Conservation (phyloP, 345 rosid species). For the Chamaenerion angustifolium region DNA sequence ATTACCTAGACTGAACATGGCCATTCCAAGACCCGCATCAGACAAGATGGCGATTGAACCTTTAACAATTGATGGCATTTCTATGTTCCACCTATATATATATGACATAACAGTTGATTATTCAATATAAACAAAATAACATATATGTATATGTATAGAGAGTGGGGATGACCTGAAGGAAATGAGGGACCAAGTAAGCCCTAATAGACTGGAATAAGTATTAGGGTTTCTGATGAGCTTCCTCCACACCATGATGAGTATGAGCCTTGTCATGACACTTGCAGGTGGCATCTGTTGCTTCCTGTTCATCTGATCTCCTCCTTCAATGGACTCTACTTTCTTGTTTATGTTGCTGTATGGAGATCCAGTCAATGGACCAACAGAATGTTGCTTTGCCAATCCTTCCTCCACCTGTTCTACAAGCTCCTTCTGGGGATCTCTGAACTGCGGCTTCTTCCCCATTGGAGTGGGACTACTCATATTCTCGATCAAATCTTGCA, state of each 20-base stretch:
- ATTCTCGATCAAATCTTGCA: constrained; percentile 49
- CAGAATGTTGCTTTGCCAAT: constrained; percentile 8
- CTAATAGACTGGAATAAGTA: constrained; percentile 57
- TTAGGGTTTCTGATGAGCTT: constrained; percentile 67
- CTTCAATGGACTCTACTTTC: constrained; percentile 25
- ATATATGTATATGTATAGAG: too few species aligned
- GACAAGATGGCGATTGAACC: constrained; percentile 68
- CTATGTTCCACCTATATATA: constrained; percentile 43
- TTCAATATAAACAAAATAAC: too few species aligned
- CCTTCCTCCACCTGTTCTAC: constrained; percentile 34
- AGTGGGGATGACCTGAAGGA: too few species aligned
- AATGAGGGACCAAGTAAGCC: constrained; percentile 57
- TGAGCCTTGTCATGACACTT: constrained; percentile 58
- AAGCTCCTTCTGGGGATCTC: constrained; percentile 19
- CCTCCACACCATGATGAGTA: constrained; percentile 68
- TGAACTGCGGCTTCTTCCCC: constrained; percentile 15
- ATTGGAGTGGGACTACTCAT: constrained; percentile 25
- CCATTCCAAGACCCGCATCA: constrained; percentile 80
- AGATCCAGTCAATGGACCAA: constrained; percentile 23
- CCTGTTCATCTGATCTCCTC: constrained; percentile 18
- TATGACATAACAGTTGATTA: too few species aligned
- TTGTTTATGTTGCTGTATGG: constrained; percentile 29
- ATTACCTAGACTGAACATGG: constrained; percentile 77
- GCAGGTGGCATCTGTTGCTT: constrained; percentile 63
- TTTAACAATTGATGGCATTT: constrained; percentile 53